These are phyloP conservation scores for Trypanosoma rangeli DNA, from an alignment of 208 protist species.

Conservation along the genomic window DNA sequence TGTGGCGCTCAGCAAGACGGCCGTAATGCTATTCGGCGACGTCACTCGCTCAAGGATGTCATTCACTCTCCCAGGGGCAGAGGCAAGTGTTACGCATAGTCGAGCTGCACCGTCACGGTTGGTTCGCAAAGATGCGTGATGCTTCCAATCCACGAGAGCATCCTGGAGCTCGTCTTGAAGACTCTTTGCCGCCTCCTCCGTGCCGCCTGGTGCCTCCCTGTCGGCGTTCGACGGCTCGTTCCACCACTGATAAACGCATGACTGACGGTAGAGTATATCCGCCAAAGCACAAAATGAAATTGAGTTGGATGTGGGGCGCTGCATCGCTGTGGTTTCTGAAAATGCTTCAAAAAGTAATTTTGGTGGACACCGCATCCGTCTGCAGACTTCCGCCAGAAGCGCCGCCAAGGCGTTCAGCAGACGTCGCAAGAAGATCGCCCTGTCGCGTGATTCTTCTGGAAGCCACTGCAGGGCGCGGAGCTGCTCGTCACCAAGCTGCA, in stretches of 20 bases:
- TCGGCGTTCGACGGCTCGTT: not conserved
- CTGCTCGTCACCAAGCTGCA: conserved; percentile 23
- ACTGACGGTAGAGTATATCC: conserved; percentile 13
- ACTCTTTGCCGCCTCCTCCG: not conserved
- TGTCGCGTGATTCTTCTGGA: not conserved
- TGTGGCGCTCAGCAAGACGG: conserved; percentile 5
- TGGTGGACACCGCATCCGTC: conserved; percentile 6
- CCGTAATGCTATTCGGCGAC: conserved; percentile 6
- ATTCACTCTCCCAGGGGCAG: conserved; percentile 16
- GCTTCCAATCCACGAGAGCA: conserved; percentile 3
- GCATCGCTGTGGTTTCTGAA: not conserved
- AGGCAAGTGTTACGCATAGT: not conserved
- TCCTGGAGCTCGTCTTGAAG: conserved; percentile 15
- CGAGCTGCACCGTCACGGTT: not conserved
- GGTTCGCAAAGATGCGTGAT: not conserved
- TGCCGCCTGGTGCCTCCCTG: not conserved
- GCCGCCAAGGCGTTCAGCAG: conserved; percentile 21
- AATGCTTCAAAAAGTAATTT: not conserved
- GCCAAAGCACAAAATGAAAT: conserved; percentile 14
- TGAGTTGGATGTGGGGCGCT: not conserved
- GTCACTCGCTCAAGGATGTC: conserved; percentile 1
- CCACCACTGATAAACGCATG: conserved; percentile 31
- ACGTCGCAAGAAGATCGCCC: conserved; percentile 6
- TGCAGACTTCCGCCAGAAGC: conserved; percentile 18
- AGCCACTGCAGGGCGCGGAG: not conserved